Evolutionary conservation across 1,284 basidiomycete species (phyloP), one percentile per base, ranked within the genome.

Genomic region (Puccinia triticina): DNA sequence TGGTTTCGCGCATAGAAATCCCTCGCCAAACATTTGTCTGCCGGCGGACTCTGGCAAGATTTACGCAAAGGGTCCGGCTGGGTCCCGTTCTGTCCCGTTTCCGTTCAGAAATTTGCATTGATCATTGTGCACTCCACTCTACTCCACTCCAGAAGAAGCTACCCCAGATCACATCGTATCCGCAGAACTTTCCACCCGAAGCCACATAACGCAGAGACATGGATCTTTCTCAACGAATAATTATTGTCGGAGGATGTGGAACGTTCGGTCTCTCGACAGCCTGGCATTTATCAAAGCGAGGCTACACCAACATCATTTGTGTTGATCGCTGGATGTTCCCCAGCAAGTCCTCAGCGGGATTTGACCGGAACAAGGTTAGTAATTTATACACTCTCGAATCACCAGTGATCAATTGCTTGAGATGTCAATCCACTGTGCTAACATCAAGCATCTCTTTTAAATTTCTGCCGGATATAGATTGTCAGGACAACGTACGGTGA

Each of bases 201-300:
- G 55, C 55, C 11, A 37, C 34, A 37, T 7, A 21, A 23, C 4
- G 11, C 18, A 8, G 0, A 69, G 40, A 5, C 23, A 79, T 69
- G 34, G 53, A 79, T 23, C 64, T 32, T 43, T 79, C 77, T 26
- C 48, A 79, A 71, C 43, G 50, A 46, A 79, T 73, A 10, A 71
- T 80, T 26, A 73, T 80, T n/a, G 69, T 80, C 55, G 78, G 78
- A 46, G 78, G 78, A 72, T 80, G 78, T 46, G 78, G 78, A 7
- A 80, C 78, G 29, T 80, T 80, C 46, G 78, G 78, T 14, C 78
- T 80, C 21, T 80, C 78, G 12, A 80, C 78, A 11, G 78, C 78
- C 40, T 80, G 78, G 78, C 78, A 80, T 64, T 69, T 80, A 40
- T n/a, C 78, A 0, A 80, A 73, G 69, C 67, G 78, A 11, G 78